Percentiles rank a stretch among this genome's conserved stretches.
These are phyloP conservation scores for Teratosphaeria viscida DNA, from an alignment of 2,329 filamentous ascomycete genomes.

Conservation along the genomic window DNA sequence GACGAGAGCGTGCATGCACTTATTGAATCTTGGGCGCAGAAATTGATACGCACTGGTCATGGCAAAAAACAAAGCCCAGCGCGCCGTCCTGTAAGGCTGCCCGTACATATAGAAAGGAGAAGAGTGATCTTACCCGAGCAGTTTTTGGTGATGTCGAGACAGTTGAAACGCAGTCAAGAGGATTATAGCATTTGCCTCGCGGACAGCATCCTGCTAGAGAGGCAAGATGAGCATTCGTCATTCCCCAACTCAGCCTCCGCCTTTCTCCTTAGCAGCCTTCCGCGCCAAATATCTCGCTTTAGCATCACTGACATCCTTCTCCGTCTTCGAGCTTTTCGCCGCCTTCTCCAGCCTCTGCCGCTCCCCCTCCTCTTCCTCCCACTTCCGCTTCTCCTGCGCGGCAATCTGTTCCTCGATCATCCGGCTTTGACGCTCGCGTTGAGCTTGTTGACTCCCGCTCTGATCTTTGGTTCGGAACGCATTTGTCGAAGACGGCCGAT, in stretches of 20 bases:
- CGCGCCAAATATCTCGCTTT: constrained; percentile 70
- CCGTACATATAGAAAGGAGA: constrained; percentile 2
- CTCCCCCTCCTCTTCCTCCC: constrained; percentile 59
- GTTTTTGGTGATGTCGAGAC: background rate
- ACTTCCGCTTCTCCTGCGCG: constrained; percentile 58
- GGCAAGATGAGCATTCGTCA: background rate
- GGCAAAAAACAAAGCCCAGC: constrained; percentile 12
- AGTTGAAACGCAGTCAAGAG: background rate
- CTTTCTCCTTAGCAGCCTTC: constrained; percentile 58
- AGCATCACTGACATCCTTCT: constrained; percentile 63
- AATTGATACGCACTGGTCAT: constrained; percentile 24
- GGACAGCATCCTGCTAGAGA: too few species aligned
- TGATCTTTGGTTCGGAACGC: constrained; percentile 17
- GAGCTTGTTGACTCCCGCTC: constrained; percentile 46
- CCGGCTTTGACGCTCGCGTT: constrained; percentile 63
- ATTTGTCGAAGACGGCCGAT: constrained; percentile 15
- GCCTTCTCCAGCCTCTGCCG: constrained; percentile 52
- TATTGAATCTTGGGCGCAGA: constrained; percentile 18
- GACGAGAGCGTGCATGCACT: constrained; percentile 14
- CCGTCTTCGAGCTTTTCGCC: constrained; percentile 68
- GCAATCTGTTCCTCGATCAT: constrained; percentile 74
- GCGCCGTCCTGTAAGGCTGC: constrained; percentile 21
- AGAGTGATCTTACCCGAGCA: background rate
- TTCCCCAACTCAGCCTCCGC: constrained; percentile 13
- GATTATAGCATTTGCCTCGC: too few species aligned